phyloP scores from a whole-genome alignment of 148 eudicot species.

The Agrostemma githago region DNA sequence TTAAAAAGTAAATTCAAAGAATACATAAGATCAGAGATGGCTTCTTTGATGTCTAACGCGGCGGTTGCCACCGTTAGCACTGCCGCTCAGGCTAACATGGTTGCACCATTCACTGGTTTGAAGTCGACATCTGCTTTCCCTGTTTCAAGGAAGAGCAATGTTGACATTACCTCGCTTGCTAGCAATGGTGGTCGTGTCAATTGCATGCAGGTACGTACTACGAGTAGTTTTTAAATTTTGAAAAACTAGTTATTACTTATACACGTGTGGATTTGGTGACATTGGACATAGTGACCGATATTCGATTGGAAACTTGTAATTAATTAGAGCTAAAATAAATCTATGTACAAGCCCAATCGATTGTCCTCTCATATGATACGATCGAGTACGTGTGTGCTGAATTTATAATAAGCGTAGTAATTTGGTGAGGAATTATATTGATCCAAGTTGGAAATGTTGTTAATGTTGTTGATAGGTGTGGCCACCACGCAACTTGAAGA shows the following conservation, averaged over 20 bases:
- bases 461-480: slow-evolving; percentile 30
- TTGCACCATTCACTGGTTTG: slow-evolving; percentile 50
- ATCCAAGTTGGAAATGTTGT: neutral
- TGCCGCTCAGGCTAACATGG: slow-evolving; percentile 42
- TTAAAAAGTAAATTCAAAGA: neutral
- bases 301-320: no score
- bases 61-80: slow-evolving; percentile 25
- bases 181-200: slow-evolving; percentile 50
- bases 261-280: neutral
- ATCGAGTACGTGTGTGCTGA: no score
- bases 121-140: slow-evolving; percentile 40
- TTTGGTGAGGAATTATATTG: no score
- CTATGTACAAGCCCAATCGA: no score
- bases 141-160: slow-evolving; percentile 23
- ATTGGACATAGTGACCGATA: no score
- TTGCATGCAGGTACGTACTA: slow-evolving; percentile 42
- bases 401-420: no score
- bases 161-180: slow-evolving; percentile 36
- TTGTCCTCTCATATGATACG: no score
- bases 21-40: slow-evolving; percentile 23
- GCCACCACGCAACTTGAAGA: slow-evolving; percentile 52
- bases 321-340: no score
- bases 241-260: no score
- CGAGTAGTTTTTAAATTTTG: no score
- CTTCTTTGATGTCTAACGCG: slow-evolving; percentile 36